Base-by-base conservation (phyloP, 345 rosid species). In the Kandelia obovata region DNA sequence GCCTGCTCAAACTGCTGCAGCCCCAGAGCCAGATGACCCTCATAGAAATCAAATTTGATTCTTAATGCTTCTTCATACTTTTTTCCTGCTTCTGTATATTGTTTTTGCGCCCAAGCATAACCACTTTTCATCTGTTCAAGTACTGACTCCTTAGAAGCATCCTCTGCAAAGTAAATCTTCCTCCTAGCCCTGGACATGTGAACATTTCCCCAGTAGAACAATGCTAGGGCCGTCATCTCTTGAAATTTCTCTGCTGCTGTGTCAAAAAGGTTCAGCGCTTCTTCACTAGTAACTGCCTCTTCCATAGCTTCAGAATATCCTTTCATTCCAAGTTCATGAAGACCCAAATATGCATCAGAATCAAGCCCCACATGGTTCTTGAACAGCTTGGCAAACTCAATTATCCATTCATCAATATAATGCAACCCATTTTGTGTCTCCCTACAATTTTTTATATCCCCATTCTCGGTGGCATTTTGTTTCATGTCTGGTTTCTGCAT, bases 1-100 rank as follows among this genome's bases (percentile, higher is more conserved):
- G 93, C 97, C 84, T 81, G 91, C 88, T 88, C 99, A 80, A 89
- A 95, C 53, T 84, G 90, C 77, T 88, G 93, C 73, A 81, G 91
- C 61, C 89, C 96, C 30, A 88, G 81, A 49, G 96, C 97, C 53
- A 87, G 76, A 75, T 68, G 68, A 43, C 80, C 89, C 80, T 92
- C 96, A 47, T 85, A 85, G 68, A 86, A 82, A 76, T 95, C 96
- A 26, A 96, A 89, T 77, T 95, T 92, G 72, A 87, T 85, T 78
- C 76, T 86, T 80, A 88, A 61, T 58, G 99, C 93, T 77, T 86
- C 92, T 75, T 86, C 92, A 55, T 87, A 92, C 68, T 80, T 86
- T 76, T 77, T 74, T 53, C 89, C 85, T 4, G 99, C 93, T 28
- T 70, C 75, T 34, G 52, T 58, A 30, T 85, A 83, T 69, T 92